phyloP scores from a whole-genome alignment of 2,329 filamentous ascomycete species.

The Esteya vermicola region DNA sequence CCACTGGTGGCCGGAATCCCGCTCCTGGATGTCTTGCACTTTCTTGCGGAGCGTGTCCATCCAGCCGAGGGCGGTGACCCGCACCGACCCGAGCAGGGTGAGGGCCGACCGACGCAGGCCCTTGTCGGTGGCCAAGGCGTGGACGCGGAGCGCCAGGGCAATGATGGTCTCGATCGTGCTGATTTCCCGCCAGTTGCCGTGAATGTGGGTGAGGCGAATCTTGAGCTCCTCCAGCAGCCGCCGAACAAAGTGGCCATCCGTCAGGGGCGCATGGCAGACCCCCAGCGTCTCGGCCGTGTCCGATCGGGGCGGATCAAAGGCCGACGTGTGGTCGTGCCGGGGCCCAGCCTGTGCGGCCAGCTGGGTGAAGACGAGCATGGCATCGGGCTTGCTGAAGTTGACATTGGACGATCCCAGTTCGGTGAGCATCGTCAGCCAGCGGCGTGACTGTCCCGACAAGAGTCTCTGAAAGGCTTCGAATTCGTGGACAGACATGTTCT shows the following conservation, averaged over 20 bases:
- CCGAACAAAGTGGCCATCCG: constrained; percentile 32
- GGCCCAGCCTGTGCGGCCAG: constrained; percentile 44
- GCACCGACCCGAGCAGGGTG: constrained; percentile 24
- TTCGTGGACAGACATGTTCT: constrained; percentile 32
- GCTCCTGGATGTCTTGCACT: no score
- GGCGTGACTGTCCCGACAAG: constrained; percentile 26
- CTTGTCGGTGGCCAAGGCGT: constrained; percentile 9
- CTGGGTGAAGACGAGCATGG: constrained; percentile 32
- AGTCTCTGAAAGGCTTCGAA: constrained; percentile 36
- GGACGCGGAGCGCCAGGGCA: constrained; percentile 29
- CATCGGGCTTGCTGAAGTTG: constrained; percentile 43
- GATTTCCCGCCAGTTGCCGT: constrained; percentile 42
- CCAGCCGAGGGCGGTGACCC: constrained; percentile 34
- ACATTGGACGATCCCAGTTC: constrained; percentile 39
- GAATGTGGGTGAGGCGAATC: constrained; percentile 26
- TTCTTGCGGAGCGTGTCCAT: no score
- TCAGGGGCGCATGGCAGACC: constrained; percentile 32
- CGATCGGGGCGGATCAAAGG: constrained; percentile 31
- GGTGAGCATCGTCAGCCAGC: constrained; percentile 28
- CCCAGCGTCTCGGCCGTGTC: constrained; percentile 34
- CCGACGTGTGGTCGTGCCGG: constrained; percentile 20
- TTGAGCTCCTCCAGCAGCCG: constrained; percentile 32
- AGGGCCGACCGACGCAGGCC: constrained; percentile 9
- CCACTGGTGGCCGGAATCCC: no score
- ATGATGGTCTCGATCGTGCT: constrained; percentile 44